These are phyloP conservation scores for Drechmeria coniospora DNA, from an alignment of 2,329 filamentous ascomycete species.

Conservation along the genomic window DNA sequence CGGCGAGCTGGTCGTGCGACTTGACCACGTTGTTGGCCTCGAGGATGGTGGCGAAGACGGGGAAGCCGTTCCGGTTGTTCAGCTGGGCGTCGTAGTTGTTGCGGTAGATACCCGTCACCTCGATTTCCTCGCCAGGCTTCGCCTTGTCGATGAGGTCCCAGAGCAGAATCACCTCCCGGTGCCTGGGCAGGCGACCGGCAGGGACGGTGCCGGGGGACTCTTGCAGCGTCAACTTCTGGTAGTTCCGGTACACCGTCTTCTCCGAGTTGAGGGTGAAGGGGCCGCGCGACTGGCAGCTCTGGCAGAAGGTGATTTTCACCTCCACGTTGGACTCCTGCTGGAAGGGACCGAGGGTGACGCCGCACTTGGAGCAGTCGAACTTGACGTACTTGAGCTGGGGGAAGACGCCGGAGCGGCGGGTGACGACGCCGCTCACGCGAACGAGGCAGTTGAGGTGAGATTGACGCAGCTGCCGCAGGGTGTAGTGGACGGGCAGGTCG, in stretches of 20 bases:
- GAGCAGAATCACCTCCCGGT: constrained; percentile 85
- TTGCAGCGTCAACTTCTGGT: constrained; percentile 92
- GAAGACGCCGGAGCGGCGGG: constrained; percentile 85
- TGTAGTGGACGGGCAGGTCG: constrained; percentile 87
- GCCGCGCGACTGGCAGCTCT: constrained; percentile 87
- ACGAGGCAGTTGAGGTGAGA: constrained; percentile 92
- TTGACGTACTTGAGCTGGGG: constrained; percentile 97
- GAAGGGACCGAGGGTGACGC: constrained; percentile 82
- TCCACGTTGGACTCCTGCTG: constrained; percentile 95
- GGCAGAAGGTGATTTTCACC: constrained; percentile 91
- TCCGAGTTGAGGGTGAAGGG: constrained; percentile 94
- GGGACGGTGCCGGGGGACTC: constrained; percentile 96
- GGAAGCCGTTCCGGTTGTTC: constrained; percentile 97
- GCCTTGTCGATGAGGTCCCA: constrained; percentile 95
- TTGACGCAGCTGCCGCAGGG: constrained; percentile 84
- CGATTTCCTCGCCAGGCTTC: constrained; percentile 95
- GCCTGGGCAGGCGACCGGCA: constrained; percentile 81
- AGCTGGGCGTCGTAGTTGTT: constrained; percentile 97
- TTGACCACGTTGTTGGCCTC: constrained; percentile 97
- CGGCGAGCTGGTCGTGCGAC: constrained; percentile 90
- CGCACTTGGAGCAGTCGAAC: constrained; percentile 91
- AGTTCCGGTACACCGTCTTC: constrained; percentile 96
- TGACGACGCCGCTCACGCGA: constrained; percentile 88
- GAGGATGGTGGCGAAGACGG: constrained; percentile 92
- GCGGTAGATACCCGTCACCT: constrained; percentile 90